These are phyloP conservation scores for Postia placenta DNA, from an alignment of 768 basidiomycete species.

Conservation along the genomic window DNA sequence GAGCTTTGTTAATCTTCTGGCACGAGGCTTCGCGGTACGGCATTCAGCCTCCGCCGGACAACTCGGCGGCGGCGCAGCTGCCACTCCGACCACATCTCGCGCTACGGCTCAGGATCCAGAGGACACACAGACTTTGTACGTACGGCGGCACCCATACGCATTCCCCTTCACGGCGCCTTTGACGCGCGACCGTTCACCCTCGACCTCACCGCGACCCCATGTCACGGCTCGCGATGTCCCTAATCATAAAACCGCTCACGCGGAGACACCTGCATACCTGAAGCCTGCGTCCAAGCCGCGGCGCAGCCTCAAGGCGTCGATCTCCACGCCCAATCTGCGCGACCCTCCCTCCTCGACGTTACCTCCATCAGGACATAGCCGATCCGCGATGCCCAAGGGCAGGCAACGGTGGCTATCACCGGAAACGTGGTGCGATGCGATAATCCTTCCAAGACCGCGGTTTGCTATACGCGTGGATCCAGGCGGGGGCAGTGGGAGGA, in stretches of 20 bases:
- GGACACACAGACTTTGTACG: constrained; percentile 5
- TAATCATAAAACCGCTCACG: constrained; percentile 10
- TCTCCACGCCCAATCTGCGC: constrained; percentile 64
- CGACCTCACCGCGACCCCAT: constrained; percentile 8
- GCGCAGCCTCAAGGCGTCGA: constrained; percentile 40
- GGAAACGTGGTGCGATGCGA: constrained; percentile 78
- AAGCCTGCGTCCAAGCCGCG: constrained; percentile 16
- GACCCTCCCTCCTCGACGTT: constrained; percentile 15
- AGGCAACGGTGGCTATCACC: constrained; percentile 66
- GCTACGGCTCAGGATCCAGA: neutral
- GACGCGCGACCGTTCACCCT: constrained; percentile 5
- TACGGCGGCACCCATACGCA: constrained; percentile 46
- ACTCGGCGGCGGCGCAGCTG: constrained; percentile 8
- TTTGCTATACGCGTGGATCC: constrained; percentile 44
- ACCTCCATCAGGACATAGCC: no score
- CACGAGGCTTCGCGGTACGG: constrained; percentile 15
- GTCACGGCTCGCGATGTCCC: constrained; percentile 10
- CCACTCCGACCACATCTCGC: neutral
- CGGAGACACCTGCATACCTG: constrained; percentile 20
- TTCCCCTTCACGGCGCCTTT: constrained; percentile 29
- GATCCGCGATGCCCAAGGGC: constrained; percentile 26
- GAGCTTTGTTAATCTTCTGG: constrained; percentile 51
- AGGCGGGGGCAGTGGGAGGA: constrained; percentile 23
- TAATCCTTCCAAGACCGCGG: constrained; percentile 71
- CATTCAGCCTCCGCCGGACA: constrained; percentile 16